phyloP scores from a whole-genome alignment of 73 alveolate species.

The Paramecium caudatum region DNA sequence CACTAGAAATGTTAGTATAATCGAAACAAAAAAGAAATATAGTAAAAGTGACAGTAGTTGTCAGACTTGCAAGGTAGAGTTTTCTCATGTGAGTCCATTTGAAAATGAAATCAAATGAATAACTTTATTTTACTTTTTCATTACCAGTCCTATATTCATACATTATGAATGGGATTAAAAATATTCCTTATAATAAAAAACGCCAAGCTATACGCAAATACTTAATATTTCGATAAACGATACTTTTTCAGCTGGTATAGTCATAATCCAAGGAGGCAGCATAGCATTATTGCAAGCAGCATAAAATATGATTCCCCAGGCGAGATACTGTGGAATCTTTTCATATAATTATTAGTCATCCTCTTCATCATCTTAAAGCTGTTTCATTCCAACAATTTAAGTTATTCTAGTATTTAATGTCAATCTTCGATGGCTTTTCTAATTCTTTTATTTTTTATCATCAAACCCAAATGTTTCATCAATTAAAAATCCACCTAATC shows the following conservation, averaged over 20 bases:
- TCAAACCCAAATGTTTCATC: conserved; percentile 43
- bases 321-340: conserved; percentile 44
- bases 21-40: conserved; percentile 65
- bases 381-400: not conserved
- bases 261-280: conserved; percentile 75
- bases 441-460: conserved; percentile 25
- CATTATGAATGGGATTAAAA: conserved; percentile 64
- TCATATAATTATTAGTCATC: conserved; percentile 59
- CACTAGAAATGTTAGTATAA: conserved; percentile 61
- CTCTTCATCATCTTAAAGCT: conserved; percentile 27
- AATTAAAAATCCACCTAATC: not conserved
- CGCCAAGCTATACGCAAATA: conserved; percentile 76
- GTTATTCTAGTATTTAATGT: conserved; percentile 25
- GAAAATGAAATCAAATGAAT: not conserved
- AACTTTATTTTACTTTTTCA: conserved; percentile 45
- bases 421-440: not conserved
- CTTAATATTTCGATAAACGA: not conserved
- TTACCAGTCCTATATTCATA: conserved; percentile 65
- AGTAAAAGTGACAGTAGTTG: conserved; percentile 54
- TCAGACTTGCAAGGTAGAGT: conserved; percentile 60
- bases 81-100: conserved; percentile 55
- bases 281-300: conserved; percentile 64
- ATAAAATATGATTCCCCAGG: conserved; percentile 70
- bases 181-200: conserved; percentile 58
- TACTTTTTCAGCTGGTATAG: conserved; percentile 73